Evolutionary conservation across 2,329 filamentous ascomycete genomes (phyloP).

Genomic region (Trichoderma harzianum): DNA sequence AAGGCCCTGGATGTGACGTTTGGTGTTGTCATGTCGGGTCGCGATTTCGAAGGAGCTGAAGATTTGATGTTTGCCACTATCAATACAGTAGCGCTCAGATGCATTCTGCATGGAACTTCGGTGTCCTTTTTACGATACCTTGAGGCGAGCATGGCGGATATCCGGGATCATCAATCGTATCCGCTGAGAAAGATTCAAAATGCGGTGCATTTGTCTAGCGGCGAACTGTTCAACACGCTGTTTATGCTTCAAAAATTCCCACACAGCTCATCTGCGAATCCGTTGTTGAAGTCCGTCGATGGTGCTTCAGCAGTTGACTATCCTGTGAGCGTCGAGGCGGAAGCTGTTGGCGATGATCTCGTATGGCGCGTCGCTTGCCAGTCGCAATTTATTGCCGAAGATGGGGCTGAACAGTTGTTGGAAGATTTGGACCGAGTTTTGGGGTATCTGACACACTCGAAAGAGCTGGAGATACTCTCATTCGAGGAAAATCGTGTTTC

Average conservation of each 20-base stretch:
- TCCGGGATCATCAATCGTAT: slow-evolving; percentile 71
- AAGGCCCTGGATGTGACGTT: slow-evolving; percentile 72
- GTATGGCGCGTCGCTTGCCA: slow-evolving; percentile 73
- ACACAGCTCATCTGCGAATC: neutral
- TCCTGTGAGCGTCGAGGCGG: slow-evolving; percentile 77
- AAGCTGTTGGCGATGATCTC: slow-evolving; percentile 53
- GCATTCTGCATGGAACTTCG: slow-evolving; percentile 66
- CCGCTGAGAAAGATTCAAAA: slow-evolving; percentile 68
- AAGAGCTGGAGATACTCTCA: slow-evolving; percentile 50
- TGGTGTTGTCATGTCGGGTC: slow-evolving; percentile 78
- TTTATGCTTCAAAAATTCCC: slow-evolving; percentile 51
- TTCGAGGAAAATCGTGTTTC: slow-evolving; percentile 53
- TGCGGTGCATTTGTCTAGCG: slow-evolving; percentile 32
- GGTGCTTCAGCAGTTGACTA: slow-evolving; percentile 72
- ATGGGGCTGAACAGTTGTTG: slow-evolving; percentile 51
- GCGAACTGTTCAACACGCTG: slow-evolving; percentile 51
- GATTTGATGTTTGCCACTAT: slow-evolving; percentile 80
- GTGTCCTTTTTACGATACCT: slow-evolving; percentile 66
- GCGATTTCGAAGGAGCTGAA: slow-evolving; percentile 69
- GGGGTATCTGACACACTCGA: slow-evolving; percentile 47
- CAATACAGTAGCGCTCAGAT: slow-evolving; percentile 79
- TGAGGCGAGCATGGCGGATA: slow-evolving; percentile 64
- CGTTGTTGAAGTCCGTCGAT: slow-evolving; percentile 60
- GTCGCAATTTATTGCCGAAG: slow-evolving; percentile 46
- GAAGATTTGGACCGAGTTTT: slow-evolving; percentile 58